phyloP scores from a whole-genome alignment of 2,329 filamentous ascomycete genomes.

The Tympanopsis confertula region DNA sequence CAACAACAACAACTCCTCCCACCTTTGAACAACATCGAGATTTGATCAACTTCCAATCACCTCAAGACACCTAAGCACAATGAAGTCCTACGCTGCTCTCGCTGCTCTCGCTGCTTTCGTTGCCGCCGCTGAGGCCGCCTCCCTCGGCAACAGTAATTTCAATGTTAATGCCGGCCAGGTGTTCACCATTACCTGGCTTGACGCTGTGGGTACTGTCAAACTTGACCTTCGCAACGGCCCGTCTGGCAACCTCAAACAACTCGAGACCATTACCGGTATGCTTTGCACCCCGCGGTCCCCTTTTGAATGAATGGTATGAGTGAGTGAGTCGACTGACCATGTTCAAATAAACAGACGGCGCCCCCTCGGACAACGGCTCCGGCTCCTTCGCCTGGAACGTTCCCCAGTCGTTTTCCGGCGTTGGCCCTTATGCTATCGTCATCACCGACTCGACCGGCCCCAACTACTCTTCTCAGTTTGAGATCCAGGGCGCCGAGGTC shows the following conservation, averaged over 20 bases:
- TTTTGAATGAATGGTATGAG: too few species aligned
- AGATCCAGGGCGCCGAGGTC: conserved; percentile 14
- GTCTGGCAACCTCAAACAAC: not conserved
- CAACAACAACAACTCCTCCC: too few species aligned
- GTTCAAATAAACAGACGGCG: conserved; percentile 18
- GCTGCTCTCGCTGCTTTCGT: not conserved
- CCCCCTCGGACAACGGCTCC: conserved; percentile 11
- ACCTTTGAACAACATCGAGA: too few species aligned
- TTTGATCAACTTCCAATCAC: too few species aligned
- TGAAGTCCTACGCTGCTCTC: not conserved
- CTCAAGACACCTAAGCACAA: too few species aligned
- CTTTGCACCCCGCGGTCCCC: not conserved
- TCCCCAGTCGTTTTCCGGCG: conserved; percentile 15
- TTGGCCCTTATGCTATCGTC: conserved; percentile 31
- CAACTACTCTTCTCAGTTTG: conserved; percentile 33
- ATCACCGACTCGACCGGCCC: conserved; percentile 22
- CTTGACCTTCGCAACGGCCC: not conserved
- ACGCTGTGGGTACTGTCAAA: not conserved
- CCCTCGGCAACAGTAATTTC: not conserved
- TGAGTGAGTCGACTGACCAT: too few species aligned
- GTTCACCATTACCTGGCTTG: not conserved
- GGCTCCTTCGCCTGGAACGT: conserved; percentile 25
- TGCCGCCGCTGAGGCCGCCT: too few species aligned
- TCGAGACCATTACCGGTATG: not conserved
- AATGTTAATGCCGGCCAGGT: not conserved